These are phyloP conservation scores for Auxenochlorella pyrenoidosa DNA, from an alignment of 139 green algal genomes.

Conservation along the genomic window DNA sequence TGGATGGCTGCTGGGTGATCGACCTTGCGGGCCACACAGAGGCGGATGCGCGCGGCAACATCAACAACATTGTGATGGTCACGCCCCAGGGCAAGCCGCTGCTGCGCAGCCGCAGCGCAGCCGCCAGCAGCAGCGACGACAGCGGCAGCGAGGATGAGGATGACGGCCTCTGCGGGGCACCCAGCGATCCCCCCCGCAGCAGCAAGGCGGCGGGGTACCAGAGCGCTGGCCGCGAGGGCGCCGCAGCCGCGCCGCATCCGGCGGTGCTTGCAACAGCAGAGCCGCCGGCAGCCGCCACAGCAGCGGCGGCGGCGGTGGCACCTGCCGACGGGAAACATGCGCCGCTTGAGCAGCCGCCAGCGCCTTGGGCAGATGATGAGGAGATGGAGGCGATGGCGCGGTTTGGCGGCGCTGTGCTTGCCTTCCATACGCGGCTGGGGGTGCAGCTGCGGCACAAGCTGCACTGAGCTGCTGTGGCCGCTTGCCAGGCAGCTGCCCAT, in stretches of 20 bases:
- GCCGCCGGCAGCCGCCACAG: not conserved
- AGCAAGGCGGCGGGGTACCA: not conserved
- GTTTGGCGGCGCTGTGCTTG: slow-evolving; percentile 23
- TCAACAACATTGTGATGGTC: slow-evolving; percentile 73
- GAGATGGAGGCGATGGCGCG: slow-evolving; percentile 26
- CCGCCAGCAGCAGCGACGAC: not conserved
- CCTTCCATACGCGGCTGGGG: slow-evolving; percentile 27
- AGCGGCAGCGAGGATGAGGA: not conserved
- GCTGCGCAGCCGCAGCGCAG: not conserved
- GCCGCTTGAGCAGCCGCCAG: too few species aligned
- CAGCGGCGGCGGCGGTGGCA: not conserved
- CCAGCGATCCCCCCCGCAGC: not conserved
- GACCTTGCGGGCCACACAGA: slow-evolving; percentile 62
- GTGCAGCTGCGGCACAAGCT: slow-evolving; percentile 21
- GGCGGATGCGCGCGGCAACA: slow-evolving; percentile 64
- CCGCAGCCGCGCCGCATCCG: not conserved
- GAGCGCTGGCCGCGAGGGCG: not conserved
- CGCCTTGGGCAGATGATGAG: not conserved
- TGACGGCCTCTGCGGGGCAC: not conserved
- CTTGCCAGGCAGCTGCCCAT: not conserved
- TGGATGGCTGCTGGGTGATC: slow-evolving; percentile 77
- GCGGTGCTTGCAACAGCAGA: slow-evolving; percentile 3
- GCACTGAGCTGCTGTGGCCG: slow-evolving; percentile 6
- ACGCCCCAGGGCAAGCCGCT: not conserved
- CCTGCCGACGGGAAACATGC: not conserved